phyloP scores from a whole-genome alignment of 1,284 basidiomycete genomes.

The Farysia itapuensis region DNA sequence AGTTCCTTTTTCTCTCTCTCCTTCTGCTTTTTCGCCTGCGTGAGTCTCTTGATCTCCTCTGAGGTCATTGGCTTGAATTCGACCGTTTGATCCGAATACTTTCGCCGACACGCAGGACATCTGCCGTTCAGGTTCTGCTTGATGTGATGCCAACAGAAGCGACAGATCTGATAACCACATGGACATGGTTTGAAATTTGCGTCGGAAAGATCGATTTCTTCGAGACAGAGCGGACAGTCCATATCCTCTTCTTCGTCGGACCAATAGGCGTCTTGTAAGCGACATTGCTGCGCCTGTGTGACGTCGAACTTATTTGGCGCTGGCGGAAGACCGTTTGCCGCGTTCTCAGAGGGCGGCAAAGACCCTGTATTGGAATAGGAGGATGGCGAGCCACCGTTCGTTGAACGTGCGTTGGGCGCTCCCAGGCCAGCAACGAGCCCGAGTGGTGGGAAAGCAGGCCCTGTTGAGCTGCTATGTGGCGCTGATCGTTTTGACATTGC shows the following conservation, averaged over 20 bases:
- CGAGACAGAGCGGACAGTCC: constrained; percentile 96
- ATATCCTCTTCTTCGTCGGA: constrained; percentile 98
- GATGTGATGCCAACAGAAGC: constrained; percentile 99
- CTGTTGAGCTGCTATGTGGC: constrained; percentile 25
- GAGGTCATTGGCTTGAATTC: constrained; percentile 94
- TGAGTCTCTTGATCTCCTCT: constrained; percentile 93
- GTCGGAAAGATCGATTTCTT: constrained; percentile 98
- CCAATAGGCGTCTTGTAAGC: constrained; percentile 97
- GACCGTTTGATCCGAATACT: constrained; percentile 88
- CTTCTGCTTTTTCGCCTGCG: constrained; percentile 91
- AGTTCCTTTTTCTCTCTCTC: constrained; percentile 96
- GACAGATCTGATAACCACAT: constrained; percentile 99
- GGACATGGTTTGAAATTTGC: constrained; percentile 99
- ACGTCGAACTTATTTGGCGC: constrained; percentile 52
- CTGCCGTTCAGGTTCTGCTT: constrained; percentile 92
- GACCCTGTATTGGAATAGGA: constrained; percentile 10
- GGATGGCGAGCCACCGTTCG: constrained; percentile 18
- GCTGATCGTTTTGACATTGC: constrained; percentile 39
- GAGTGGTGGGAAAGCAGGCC: constrained; percentile 41
- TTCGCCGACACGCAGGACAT: constrained; percentile 92
- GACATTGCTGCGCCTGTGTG: constrained; percentile 59
- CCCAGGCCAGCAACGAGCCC: constrained; percentile 41
- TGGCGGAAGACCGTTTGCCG: constrained; percentile 42
- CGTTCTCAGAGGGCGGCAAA: neutral
- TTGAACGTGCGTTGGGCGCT: constrained; percentile 17